These are phyloP conservation scores for Phytophthora uliginosa DNA, from an alignment of 352 stramenopile species.

Conservation along the genomic window DNA sequence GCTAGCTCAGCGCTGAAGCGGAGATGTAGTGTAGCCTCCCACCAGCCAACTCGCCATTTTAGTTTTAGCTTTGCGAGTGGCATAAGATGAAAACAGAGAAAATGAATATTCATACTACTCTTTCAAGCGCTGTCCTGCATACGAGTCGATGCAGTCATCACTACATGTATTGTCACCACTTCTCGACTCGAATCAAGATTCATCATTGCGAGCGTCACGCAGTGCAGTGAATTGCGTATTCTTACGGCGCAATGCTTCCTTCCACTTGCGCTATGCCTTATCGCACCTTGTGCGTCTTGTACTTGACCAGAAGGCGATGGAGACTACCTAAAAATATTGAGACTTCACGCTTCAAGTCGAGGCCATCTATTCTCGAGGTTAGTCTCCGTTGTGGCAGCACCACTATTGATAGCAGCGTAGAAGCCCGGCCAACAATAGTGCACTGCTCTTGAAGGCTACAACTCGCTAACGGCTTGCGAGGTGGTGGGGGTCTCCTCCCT, in stretches of 20 bases:
- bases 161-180: background rate
- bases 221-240: background rate
- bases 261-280: background rate
- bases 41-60: conserved; percentile 36
- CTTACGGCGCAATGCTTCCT: background rate
- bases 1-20: conserved; percentile 23
- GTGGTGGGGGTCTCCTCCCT: conserved; percentile 7
- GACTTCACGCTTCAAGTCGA: conserved; percentile 9
- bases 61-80: conserved; percentile 47
- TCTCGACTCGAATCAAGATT: background rate
- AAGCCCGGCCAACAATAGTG: conserved; percentile 23
- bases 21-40: conserved; percentile 20
- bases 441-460: background rate
- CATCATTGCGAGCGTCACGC: background rate
- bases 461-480: conserved; percentile 20
- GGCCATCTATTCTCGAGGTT: background rate
- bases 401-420: conserved; percentile 36
- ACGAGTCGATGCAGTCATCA: too few relatives aligned
- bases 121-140: background rate
- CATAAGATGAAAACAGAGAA: conserved; percentile 45
- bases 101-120: conserved; percentile 38
- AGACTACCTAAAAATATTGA: conserved; percentile 19
- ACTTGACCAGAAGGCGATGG: conserved; percentile 2
- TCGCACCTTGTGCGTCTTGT: conserved; percentile 2
- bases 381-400: conserved; percentile 1